These are phyloP conservation scores for Lodderomyces jiufengensis DNA, from an alignment of 1,139 yeast species.

Conservation along the genomic window DNA sequence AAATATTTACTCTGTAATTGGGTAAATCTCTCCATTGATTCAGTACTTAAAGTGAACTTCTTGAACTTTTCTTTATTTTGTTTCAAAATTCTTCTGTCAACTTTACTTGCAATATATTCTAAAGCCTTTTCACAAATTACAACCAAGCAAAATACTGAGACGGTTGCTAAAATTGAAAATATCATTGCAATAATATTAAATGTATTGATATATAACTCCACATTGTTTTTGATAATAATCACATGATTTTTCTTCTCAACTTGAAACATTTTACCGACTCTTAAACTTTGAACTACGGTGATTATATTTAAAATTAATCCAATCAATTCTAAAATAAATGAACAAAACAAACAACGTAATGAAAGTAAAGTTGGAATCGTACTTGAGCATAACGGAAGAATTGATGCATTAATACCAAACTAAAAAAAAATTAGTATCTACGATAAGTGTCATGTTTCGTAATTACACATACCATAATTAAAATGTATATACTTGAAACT, in stretches of 20 bases:
- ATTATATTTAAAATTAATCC: constrained; percentile 20
- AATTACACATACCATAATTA: constrained; percentile 26
- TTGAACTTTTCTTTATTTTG: constrained; percentile 1
- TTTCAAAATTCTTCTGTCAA: constrained; percentile 18
- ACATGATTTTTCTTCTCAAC: constrained; percentile 16
- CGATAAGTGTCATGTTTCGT: background rate
- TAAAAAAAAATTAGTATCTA: constrained; percentile 7
- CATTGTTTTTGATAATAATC: constrained; percentile 18
- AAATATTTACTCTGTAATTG: constrained; percentile 9
- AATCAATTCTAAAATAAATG: constrained; percentile 19
- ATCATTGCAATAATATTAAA: constrained; percentile 15
- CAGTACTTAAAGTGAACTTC: constrained; percentile 2
- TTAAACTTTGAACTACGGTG: constrained; percentile 20
- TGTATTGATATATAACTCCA: constrained; percentile 22
- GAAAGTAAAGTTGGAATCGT: constrained; percentile 20
- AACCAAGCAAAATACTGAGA: constrained; percentile 10
- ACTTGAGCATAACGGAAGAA: constrained; percentile 20
- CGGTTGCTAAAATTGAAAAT: constrained; percentile 15
- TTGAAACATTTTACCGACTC: constrained; percentile 24
- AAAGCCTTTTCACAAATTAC: constrained; percentile 16
- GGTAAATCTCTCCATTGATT: constrained; percentile 10
- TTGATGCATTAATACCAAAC: constrained; percentile 25
- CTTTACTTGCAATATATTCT: constrained; percentile 17
- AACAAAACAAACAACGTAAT: constrained; percentile 12
- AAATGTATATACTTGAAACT: constrained; percentile 25